These are phyloP conservation scores for Pleurotus cornucopiae DNA, from an alignment of 768 basidiomycete genomes.

Conservation along the genomic window DNA sequence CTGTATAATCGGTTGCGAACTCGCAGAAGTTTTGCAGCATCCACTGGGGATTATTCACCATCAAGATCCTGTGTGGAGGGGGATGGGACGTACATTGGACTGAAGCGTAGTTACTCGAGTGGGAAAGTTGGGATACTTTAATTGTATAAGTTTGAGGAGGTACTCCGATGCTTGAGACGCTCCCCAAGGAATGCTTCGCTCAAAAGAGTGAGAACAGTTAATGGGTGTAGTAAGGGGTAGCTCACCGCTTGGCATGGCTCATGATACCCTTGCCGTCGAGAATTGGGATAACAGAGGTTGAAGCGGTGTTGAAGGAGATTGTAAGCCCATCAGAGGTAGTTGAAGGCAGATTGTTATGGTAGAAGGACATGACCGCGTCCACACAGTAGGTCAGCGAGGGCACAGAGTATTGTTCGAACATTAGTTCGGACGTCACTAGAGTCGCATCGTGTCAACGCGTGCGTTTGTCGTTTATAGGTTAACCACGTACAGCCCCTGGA, in stretches of 20 bases:
- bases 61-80: background rate
- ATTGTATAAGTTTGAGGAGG: slow-evolving; percentile 86
- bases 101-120: slow-evolving; percentile 76
- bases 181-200: slow-evolving; percentile 86
- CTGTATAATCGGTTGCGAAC: slow-evolving; percentile 73
- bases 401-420: slow-evolving; percentile 90
- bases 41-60: slow-evolving; percentile 50
- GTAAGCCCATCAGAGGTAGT: slow-evolving; percentile 68
- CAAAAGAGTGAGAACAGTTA: no score
- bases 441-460: background rate
- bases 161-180: slow-evolving; percentile 87
- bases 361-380: slow-evolving; percentile 91
- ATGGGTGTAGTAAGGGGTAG: background rate
- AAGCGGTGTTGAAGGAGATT: slow-evolving; percentile 88
- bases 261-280: slow-evolving; percentile 78
- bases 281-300: slow-evolving; percentile 88
- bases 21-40: slow-evolving; percentile 87
- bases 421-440: slow-evolving; percentile 91
- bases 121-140: slow-evolving; percentile 94
- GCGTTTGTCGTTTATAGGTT: background rate
- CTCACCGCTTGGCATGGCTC: slow-evolving; percentile 80
- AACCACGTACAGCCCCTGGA: slow-evolving; percentile 72
- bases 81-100: slow-evolving; percentile 55
- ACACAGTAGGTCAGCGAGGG: slow-evolving; percentile 85
- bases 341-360: slow-evolving; percentile 60